These are phyloP conservation scores for Ceratopteris richardii DNA, from an alignment of 75 land plant genomes.

Conservation along the genomic window DNA sequence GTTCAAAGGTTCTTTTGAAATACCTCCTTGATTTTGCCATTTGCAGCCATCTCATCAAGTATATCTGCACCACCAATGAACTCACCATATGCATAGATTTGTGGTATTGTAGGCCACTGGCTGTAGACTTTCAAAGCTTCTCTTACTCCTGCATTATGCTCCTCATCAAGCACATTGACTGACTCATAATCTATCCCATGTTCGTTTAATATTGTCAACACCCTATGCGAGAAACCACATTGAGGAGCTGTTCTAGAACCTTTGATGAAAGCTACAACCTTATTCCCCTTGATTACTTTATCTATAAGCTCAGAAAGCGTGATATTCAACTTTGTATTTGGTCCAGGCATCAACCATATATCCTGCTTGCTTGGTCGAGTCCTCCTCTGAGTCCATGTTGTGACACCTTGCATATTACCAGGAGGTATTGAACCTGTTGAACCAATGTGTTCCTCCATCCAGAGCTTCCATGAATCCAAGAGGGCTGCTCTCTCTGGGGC, in stretches of 20 bases:
- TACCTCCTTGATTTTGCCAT: slow-evolving; percentile 64
- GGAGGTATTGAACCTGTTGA: slow-evolving; percentile 72
- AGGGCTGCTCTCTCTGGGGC: slow-evolving; percentile 60
- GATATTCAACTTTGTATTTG: slow-evolving; percentile 55
- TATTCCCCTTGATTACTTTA: slow-evolving; percentile 67
- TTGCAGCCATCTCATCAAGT: slow-evolving; percentile 66
- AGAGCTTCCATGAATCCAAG: slow-evolving; percentile 79
- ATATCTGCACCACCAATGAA: slow-evolving; percentile 96
- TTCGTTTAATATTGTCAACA: slow-evolving; percentile 70
- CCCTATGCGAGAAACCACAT: slow-evolving; percentile 95
- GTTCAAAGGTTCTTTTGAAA: slow-evolving; percentile 16
- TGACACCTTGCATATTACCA: slow-evolving; percentile 71
- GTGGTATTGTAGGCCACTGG: slow-evolving; percentile 96
- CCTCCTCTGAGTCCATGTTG: slow-evolving; percentile 57
- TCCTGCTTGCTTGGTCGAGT: slow-evolving; percentile 52
- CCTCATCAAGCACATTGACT: slow-evolving; percentile 87
- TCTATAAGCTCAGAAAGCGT: slow-evolving; percentile 77
- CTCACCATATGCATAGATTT: slow-evolving; percentile 84
- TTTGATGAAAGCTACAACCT: slow-evolving; percentile 91
- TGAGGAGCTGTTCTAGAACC: slow-evolving; percentile 90
- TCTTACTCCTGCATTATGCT: slow-evolving; percentile 74
- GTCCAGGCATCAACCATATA: slow-evolving; percentile 76
- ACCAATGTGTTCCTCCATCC: slow-evolving; percentile 92
- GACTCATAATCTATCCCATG: slow-evolving; percentile 78
- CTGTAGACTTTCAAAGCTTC: slow-evolving; percentile 77